These are phyloP conservation scores for Blumeria hordei DNA, from an alignment of 2,329 filamentous ascomycete species.

Conservation along the genomic window DNA sequence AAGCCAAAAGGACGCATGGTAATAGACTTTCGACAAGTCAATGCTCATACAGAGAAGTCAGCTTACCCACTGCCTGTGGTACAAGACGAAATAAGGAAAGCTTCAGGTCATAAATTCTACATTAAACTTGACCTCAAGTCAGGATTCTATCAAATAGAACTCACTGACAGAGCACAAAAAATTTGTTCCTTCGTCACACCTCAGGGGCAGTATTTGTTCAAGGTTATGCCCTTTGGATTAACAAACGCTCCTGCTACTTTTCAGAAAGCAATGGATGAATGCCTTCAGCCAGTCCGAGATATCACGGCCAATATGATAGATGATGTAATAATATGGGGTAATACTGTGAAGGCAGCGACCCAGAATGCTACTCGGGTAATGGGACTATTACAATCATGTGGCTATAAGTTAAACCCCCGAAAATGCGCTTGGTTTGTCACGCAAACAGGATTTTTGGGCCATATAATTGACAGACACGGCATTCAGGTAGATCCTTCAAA, in stretches of 20 bases:
- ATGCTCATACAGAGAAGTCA: background rate
- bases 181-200: background rate
- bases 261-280: background rate
- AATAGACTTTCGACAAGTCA: background rate
- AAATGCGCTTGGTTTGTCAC: background rate
- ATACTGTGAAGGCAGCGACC: background rate
- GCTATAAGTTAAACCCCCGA: background rate
- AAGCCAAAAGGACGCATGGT: constrained; percentile 1
- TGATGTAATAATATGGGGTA: background rate
- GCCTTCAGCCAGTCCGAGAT: background rate
- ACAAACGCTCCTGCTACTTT: background rate
- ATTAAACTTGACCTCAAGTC: constrained; percentile 1
- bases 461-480: background rate
- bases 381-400: background rate
- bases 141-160: background rate
- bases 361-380: background rate
- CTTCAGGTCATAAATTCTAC: background rate
- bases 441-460: background rate
- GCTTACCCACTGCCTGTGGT: background rate
- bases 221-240: background rate
- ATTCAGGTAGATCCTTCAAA: background rate
- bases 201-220: background rate
- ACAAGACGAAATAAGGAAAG: background rate
- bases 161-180: background rate
- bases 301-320: background rate